These are phyloP conservation scores for Lanmaoa pseudosensibilis DNA, from an alignment of 768 basidiomycete genomes.

Conservation along the genomic window DNA sequence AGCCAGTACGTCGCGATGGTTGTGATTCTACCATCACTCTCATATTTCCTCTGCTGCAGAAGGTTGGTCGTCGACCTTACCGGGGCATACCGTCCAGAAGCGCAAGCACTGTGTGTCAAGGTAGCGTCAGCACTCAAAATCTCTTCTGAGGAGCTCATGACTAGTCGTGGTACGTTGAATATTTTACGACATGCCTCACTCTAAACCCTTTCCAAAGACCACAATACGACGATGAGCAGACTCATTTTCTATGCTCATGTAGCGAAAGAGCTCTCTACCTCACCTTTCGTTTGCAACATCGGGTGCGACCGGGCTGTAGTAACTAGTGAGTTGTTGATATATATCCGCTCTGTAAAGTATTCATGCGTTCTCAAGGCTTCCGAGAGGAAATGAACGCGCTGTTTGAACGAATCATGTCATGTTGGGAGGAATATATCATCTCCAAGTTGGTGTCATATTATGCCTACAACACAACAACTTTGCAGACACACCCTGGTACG, in stretches of 20 bases:
- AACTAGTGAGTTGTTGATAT: slow-evolving; percentile 34
- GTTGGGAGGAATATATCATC: slow-evolving; percentile 54
- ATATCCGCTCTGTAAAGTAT: slow-evolving; percentile 1
- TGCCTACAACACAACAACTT: slow-evolving; percentile 2
- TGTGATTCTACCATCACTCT: not conserved
- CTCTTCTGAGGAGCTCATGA: slow-evolving; percentile 31
- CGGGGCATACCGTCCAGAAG: slow-evolving; percentile 50
- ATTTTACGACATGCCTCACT: not conserved
- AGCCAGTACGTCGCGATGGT: slow-evolving; percentile 40
- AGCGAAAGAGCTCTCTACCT: slow-evolving; percentile 46
- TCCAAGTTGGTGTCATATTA: slow-evolving; percentile 26
- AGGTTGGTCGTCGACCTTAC: slow-evolving; percentile 43
- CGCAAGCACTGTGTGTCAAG: slow-evolving; percentile 44
- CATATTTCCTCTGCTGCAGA: slow-evolving; percentile 29
- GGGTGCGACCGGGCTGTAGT: slow-evolving; percentile 41
- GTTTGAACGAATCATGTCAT: slow-evolving; percentile 47
- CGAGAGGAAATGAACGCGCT: slow-evolving; percentile 41
- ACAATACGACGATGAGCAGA: slow-evolving; percentile 24
- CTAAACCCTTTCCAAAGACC: slow-evolving; percentile 14
- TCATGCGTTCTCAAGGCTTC: slow-evolving; percentile 45
- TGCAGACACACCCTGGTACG: slow-evolving; percentile 13
- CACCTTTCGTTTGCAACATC: slow-evolving; percentile 44
- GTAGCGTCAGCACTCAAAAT: slow-evolving; percentile 44
- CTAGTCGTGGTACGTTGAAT: slow-evolving; percentile 37
- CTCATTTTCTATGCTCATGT: slow-evolving; percentile 52